Evolutionary conservation across 441 rosid genomes (phyloP), one percentile per base, ranked within the genome.

Genomic region (Pelargonium citronellum): DNA sequence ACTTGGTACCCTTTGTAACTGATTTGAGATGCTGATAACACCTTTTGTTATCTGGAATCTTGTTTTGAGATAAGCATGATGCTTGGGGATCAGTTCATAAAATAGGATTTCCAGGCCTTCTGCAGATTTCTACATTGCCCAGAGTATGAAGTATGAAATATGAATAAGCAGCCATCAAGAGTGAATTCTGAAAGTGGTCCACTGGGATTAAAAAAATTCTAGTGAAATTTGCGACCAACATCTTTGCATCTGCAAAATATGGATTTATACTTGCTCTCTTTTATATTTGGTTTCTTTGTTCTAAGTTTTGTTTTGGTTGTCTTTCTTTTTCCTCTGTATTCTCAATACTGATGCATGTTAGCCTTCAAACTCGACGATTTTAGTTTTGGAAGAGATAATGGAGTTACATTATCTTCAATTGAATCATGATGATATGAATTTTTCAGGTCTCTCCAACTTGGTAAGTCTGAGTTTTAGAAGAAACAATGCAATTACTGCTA

Each of bases 391-490:
- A 39, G 43, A 39, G 34, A 67, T 41, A 22, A 19, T 44, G 57
- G n/a, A 7, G 15, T 43, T 19, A 0, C 22, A 7, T 7, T 3
- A 44, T 24, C 17, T 24, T 5, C 5, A 20, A 12, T 67, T 30
- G 67, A 49, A 49, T 5, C 43, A 24, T 66, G 11, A 39, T 51
- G 77, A 81, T 44, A 4, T 66, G 75, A 67, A 80, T 58, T 65
- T 69, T 63, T 55, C 71, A 93, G 98, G 89, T 66, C 87, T 87
- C 75, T 80, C 95, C 71, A 86, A 87, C 75, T 81, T 94, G 87
- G 85, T 86, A 67, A 76, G 87, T 69, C 74, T 94, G 80, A 87
- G 93, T 79, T 94, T 83, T 73, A 86, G 90, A 79, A 85, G 87
- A 57, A 91, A 87, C 71, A 71, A 73, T 73, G 81, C 84, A 12